phyloP scores from a whole-genome alignment of 192 early-diverging fungal species.

The Umbelopsis isabellina region DNA sequence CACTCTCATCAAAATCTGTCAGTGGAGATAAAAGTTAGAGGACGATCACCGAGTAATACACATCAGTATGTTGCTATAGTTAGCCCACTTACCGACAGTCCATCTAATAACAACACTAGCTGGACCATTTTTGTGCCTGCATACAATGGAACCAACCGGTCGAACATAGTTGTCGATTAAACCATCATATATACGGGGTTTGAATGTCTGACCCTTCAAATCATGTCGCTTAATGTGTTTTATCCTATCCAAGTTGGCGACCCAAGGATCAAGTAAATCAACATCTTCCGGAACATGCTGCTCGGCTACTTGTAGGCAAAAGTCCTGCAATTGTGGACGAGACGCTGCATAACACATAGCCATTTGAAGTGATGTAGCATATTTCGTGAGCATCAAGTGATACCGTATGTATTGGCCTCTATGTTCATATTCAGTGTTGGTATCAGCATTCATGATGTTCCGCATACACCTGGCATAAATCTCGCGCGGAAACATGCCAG shows the following conservation, averaged over 20 bases:
- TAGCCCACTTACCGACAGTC: background rate
- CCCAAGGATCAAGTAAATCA: background rate
- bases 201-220: background rate
- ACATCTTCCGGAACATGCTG: background rate
- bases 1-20: background rate
- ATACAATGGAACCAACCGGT: background rate
- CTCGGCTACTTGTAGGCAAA: background rate
- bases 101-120: background rate
- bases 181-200: background rate
- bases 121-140: background rate
- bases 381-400: slow-evolving; percentile 1
- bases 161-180: background rate
- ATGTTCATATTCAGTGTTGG: background rate
- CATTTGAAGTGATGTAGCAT: background rate
- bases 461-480: slow-evolving; percentile 14
- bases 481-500: slow-evolving; percentile 2
- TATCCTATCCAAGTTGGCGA: background rate
- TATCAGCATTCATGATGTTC: slow-evolving; percentile 12
- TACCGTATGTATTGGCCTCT: background rate
- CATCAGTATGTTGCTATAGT: background rate
- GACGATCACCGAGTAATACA: background rate
- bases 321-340: background rate
- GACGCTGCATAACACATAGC: background rate
- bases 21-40: background rate
- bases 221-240: background rate